Evolutionary conservation across 805 yeast genomes (phyloP).

Genomic region (Nakazawaea holstii): DNA sequence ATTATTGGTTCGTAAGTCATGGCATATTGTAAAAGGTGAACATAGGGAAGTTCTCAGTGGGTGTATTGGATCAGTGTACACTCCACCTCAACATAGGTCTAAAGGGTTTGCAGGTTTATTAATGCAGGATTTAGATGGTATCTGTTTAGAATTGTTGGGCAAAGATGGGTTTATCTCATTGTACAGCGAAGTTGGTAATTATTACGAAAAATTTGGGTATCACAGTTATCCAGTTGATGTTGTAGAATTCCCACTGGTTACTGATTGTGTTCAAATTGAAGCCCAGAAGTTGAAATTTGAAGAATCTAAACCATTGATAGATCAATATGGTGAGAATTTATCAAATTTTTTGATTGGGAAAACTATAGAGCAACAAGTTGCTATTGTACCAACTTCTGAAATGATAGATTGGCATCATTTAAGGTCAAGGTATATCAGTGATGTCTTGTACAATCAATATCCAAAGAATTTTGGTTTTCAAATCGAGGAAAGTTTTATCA

Average conservation of each 20-base stretch:
- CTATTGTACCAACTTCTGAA: conserved; percentile 30
- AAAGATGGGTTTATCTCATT: conserved; percentile 33
- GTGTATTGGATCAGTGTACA: conserved; percentile 58
- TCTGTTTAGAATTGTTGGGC: conserved; percentile 19
- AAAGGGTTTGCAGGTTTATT: conserved; percentile 51
- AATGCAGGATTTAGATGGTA: conserved; percentile 31
- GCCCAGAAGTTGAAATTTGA: conserved; percentile 4
- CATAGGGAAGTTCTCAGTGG: conserved; percentile 16
- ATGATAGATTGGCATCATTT: conserved; percentile 39
- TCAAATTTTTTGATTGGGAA: conserved; percentile 14
- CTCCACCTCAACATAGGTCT: conserved; percentile 40
- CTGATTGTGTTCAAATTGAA: background rate
- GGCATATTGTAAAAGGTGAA: conserved; percentile 1
- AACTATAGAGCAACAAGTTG: conserved; percentile 18
- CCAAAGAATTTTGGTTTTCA: conserved; percentile 5
- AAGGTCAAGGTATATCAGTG: conserved; percentile 21
- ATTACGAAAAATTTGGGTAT: conserved; percentile 61
- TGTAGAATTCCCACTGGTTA: background rate
- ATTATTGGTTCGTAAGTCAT: conserved; percentile 19
- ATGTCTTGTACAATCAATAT: conserved; percentile 1
- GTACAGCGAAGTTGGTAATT: conserved; percentile 74
- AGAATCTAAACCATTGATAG: conserved; percentile 2
- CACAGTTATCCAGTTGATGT: conserved; percentile 17
- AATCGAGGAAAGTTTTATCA: conserved; percentile 16
- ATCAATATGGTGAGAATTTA: background rate